phyloP scores from a whole-genome alignment of 208 protist genomes.

The Vickermania ingenoplastis region DNA sequence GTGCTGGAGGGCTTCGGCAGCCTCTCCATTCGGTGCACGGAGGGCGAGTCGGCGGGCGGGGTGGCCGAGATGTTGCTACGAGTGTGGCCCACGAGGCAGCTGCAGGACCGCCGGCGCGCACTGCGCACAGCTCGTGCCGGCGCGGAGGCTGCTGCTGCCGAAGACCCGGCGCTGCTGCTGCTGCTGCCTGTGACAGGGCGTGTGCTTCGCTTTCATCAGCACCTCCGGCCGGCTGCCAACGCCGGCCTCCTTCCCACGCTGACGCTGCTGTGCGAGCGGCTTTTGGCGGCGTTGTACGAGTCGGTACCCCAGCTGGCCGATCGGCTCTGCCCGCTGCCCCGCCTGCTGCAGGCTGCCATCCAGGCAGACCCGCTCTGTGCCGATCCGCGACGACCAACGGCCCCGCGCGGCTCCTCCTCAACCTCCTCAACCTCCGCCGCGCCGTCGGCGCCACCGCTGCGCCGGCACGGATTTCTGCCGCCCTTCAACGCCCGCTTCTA shows the following conservation, averaged over 20 bases:
- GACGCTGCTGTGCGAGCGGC: background rate
- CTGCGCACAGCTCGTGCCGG: no score
- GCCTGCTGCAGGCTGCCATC: constrained; percentile 2
- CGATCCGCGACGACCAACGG: background rate
- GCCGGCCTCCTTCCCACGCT: background rate
- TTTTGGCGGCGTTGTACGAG: background rate
- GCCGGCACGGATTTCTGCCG: constrained; percentile 22
- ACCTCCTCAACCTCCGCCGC: constrained; percentile 7
- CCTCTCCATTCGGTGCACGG: no score
- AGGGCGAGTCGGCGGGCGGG: no score
- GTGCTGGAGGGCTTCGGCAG: constrained; percentile 1
- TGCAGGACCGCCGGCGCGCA: no score
- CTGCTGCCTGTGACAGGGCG: no score
- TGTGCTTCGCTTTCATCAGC: no score
- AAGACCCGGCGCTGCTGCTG: no score
- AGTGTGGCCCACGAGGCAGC: no score
- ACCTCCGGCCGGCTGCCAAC: no score
- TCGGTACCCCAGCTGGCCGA: background rate
- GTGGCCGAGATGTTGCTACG: no score
- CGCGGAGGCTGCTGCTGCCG: no score
- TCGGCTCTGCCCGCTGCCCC: background rate
- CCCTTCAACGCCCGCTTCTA: constrained; percentile 42
- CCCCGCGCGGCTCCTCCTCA: no score
- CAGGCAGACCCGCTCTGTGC: background rate
- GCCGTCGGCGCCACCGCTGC: constrained; percentile 13